Evolutionary conservation across 371 early-diverging fungal genomes (phyloP).

Genomic region (Mucor indicus): DNA sequence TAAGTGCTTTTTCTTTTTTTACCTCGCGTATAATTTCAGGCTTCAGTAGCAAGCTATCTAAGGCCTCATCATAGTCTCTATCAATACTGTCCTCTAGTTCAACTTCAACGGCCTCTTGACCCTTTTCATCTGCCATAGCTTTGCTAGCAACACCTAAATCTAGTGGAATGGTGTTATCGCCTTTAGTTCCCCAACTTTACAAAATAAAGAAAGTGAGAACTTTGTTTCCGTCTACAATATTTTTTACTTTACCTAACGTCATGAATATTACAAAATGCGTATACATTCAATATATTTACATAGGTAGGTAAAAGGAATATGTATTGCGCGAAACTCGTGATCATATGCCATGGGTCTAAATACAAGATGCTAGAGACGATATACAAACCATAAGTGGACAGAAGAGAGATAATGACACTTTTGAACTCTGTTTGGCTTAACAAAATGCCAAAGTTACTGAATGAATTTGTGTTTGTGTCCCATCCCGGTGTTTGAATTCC

Average conservation of each 20-base stretch:
- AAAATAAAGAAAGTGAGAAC: not conserved
- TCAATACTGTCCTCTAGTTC: conserved; percentile 69
- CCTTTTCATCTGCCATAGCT: conserved; percentile 27
- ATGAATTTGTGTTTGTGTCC: conserved; percentile 5
- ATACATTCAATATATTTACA: conserved; percentile 88
- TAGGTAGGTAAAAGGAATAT: conserved; percentile 81
- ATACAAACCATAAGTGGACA: conserved; percentile 86
- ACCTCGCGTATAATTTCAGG: conserved; percentile 39
- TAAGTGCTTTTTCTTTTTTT: not conserved
- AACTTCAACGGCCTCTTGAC: conserved; percentile 60
- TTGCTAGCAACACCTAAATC: conserved; percentile 53
- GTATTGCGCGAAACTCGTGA: conserved; percentile 87
- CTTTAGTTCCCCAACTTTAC: conserved; percentile 92
- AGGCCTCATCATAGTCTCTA: conserved; percentile 67
- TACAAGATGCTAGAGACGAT: conserved; percentile 73
- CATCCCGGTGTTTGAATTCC: conserved; percentile 19
- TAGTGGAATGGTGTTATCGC: conserved; percentile 58
- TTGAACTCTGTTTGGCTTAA: conserved; percentile 57
- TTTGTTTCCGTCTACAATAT: not conserved
- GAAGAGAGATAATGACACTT: conserved; percentile 75
- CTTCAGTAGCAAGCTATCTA: conserved; percentile 49
- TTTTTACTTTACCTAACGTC: conserved; percentile 71
- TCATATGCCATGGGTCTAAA: conserved; percentile 92
- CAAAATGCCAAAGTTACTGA: conserved; percentile 17
- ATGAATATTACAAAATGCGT: conserved; percentile 86